Conservation (phyloP, 768 basidiomycete genomes). For the Pulveroboletus sp. region DNA sequence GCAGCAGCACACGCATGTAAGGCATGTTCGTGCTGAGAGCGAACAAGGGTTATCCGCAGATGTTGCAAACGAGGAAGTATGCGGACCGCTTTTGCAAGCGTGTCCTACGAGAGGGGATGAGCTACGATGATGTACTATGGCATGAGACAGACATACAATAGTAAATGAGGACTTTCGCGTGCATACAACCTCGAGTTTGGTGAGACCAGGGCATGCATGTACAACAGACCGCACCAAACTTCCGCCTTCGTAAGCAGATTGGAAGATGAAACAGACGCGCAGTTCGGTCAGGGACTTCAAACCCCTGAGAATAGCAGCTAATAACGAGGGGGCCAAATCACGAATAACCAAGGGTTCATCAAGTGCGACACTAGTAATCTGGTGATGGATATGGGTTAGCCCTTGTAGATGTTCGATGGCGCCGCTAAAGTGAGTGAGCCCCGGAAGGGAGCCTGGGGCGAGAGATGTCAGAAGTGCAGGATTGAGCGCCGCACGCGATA, state of each 20-base stretch:
- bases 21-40: constrained; percentile 59
- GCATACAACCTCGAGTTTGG: constrained; percentile 62
- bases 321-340: constrained; percentile 59
- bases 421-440: constrained; percentile 59
- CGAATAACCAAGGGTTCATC: constrained; percentile 65
- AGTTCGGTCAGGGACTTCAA: constrained; percentile 54
- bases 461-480: constrained; percentile 51
- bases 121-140: background rate
- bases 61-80: constrained; percentile 60
- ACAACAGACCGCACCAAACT: constrained; percentile 65
- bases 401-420: constrained; percentile 64
- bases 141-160: constrained; percentile 41
- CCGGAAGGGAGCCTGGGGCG: constrained; percentile 41
- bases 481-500: constrained; percentile 52
- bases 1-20: constrained; percentile 56
- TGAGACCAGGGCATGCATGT: constrained; percentile 60
- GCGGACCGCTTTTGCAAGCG: constrained; percentile 58
- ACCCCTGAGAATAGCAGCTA: constrained; percentile 56
- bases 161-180: constrained; percentile 69
- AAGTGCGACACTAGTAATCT: constrained; percentile 55
- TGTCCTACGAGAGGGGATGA: constrained; percentile 17
- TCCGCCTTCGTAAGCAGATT: constrained; percentile 71
- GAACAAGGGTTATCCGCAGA: constrained; percentile 61
- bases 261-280: constrained; percentile 62
- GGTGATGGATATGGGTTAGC: constrained; percentile 44